Base-by-base conservation (phyloP, 352 stramenopile genomes). In the Discostella stelligera region DNA sequence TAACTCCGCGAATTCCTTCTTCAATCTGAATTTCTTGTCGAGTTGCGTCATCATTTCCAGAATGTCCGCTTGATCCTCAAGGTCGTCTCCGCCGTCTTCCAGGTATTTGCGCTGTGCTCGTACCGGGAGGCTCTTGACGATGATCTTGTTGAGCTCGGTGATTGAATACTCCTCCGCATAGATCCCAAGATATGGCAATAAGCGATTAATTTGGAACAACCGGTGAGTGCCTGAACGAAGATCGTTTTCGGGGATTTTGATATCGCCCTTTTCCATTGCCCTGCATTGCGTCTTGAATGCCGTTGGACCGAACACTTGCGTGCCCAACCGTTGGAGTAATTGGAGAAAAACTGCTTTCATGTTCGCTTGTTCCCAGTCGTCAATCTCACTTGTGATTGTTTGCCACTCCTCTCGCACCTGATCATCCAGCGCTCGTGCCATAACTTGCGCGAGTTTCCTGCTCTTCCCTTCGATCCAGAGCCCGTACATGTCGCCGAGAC, bases 261-360 rank as follows among this genome's bases (percentile, higher is more conserved):
- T 5, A 2, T 32, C 27, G 20, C 50, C 20, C 2, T 30, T 23
- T 13, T 59, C 50, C 20, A 59, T 32, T 59, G 50, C 20, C 7
- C 27, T 59, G 50, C 50, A 59, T 59, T 59, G 50, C 3, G 14
- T 23, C 25, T 59, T 59, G 10, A 32, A 59, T 32, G 50, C 50
- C 37, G 37, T 44, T 44, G 37, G 37, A 14, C 37, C 37, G 11
- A 44, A 44, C 7, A 44, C 37, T 44, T 59, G 21, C 25, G 16
- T 32, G 3, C n/a, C 50, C 27, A 59, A 30, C 20, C 27, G 21
- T 59, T 59, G 16, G 13, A 59, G 20, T 14, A 59, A 13, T 32
- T 11, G 20, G 37, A 59, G 37, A 20, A 59, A 59, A 10, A 39
- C 10, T 4, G 10, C n/a, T 7, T 59, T 59, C 37, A 44, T 44